Conservation (phyloP, 2,329 filamentous ascomycete genomes). For the Epichloe sylvatica region DNA sequence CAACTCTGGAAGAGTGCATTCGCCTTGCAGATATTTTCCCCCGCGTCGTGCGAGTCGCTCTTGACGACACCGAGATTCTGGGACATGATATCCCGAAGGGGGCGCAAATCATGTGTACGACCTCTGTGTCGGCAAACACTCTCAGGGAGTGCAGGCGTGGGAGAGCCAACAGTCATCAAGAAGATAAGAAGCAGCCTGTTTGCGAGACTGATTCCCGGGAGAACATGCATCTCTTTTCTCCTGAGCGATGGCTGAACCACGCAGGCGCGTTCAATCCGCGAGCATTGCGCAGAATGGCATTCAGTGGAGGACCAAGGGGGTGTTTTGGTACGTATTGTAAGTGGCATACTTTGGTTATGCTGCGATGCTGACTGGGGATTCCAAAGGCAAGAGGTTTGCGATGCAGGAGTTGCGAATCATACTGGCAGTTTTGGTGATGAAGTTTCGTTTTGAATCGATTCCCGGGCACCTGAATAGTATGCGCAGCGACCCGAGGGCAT, state of each 20-base stretch:
- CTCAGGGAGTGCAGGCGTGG: not conserved
- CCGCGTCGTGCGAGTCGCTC: not conserved
- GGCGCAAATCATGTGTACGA: not conserved
- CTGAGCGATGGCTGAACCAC: constrained; percentile 6
- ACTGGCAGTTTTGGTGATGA: not conserved
- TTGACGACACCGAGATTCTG: not conserved
- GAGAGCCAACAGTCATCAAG: not conserved
- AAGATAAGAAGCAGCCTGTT: not conserved
- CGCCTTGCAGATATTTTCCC: not conserved
- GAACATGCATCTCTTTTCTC: constrained; percentile 3
- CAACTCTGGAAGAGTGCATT: not conserved
- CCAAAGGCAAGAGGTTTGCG: not conserved
- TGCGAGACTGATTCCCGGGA: not conserved
- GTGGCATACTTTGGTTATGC: not conserved
- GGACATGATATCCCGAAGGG: constrained; percentile 1
- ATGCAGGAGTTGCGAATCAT: constrained; percentile 3
- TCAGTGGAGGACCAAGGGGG: not conserved
- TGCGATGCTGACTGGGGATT: not conserved
- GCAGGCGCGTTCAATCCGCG: not conserved
- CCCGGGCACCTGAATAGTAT: not conserved
- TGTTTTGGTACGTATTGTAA: not conserved
- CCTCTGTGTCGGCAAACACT: not conserved
- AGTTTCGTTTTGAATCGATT: not conserved
- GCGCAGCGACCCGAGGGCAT: not conserved
- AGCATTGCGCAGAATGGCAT: not conserved